phyloP scores from a whole-genome alignment of 2,329 filamentous ascomycete species.

The Dryadomyces quercivorus region DNA sequence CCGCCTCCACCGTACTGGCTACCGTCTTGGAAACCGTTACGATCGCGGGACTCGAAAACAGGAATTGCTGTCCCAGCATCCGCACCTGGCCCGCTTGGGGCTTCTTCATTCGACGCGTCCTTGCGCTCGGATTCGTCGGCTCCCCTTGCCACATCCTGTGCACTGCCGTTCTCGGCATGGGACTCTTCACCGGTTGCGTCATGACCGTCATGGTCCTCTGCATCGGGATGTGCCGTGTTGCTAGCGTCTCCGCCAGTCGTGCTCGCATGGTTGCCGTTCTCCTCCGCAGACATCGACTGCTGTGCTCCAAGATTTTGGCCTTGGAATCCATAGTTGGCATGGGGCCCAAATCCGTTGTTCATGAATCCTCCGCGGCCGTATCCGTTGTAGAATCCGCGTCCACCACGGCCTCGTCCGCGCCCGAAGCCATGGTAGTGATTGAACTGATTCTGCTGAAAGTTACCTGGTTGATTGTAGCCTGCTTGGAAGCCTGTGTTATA shows the following conservation, averaged over 20 bases:
- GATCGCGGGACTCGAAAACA: constrained; percentile 5
- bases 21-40: neutral
- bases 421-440: constrained; percentile 68
- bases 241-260: neutral
- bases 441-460: constrained; percentile 66
- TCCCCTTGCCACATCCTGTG: neutral
- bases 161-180: neutral
- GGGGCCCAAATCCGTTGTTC: constrained; percentile 2
- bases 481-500: constrained; percentile 67
- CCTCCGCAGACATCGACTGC: neutral
- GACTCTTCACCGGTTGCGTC: constrained; percentile 17
- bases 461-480: constrained; percentile 73
- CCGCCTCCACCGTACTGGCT: neutral
- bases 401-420: constrained; percentile 52
- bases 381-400: constrained; percentile 47
- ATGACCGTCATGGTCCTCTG: constrained; percentile 3
- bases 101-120: constrained; percentile 1
- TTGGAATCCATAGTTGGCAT: neutral
- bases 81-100: neutral
- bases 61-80: constrained; percentile 1
- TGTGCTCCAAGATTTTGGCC: constrained; percentile 2
- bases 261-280: neutral
- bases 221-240: neutral
- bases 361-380: constrained; percentile 42
- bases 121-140: constrained; percentile 2